A percentile compares a stretch with the other conserved stretches of the same genome.
Evolutionary conservation across 23 red algal species (phyloP).

Genomic region (Agarophyton chilense): DNA sequence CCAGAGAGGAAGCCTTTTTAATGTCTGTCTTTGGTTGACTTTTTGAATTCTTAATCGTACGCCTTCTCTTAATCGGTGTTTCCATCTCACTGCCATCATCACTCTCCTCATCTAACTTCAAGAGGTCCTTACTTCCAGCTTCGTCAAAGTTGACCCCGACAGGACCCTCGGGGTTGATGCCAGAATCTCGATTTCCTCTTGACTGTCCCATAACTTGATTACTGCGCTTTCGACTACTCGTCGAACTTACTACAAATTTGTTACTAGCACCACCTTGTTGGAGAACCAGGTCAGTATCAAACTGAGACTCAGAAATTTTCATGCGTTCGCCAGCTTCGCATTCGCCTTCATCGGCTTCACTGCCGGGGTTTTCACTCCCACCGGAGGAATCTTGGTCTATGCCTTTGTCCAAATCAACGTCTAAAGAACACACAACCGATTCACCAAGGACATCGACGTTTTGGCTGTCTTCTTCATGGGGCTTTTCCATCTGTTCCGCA

Average conservation of each 20-base stretch:
- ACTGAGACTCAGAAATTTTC: slow-evolving; percentile 21
- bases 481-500: not conserved
- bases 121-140: not conserved
- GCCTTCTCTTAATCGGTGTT: not conserved
- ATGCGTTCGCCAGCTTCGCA: not conserved
- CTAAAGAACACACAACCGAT: slow-evolving; percentile 26
- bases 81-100: not conserved
- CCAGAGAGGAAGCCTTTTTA: not conserved
- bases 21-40: not conserved
- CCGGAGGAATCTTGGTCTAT: not conserved
- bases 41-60: not conserved
- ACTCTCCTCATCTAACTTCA: not conserved
- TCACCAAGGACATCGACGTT: slow-evolving; percentile 52
- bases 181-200: not conserved
- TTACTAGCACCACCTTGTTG: slow-evolving; percentile 41
- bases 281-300: slow-evolving; percentile 50
- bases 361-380: not conserved
- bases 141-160: slow-evolving; percentile 47
- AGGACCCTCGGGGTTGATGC: slow-evolving; percentile 53
- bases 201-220: slow-evolving; percentile 47
- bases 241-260: slow-evolving; percentile 52
- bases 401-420: slow-evolving; percentile 26
- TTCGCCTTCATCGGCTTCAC: not conserved
- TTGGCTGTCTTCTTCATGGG: not conserved
- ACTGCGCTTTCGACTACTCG: slow-evolving; percentile 20